phyloP scores from a whole-genome alignment of 768 basidiomycete genomes.

The Tephrocybe sp. region DNA sequence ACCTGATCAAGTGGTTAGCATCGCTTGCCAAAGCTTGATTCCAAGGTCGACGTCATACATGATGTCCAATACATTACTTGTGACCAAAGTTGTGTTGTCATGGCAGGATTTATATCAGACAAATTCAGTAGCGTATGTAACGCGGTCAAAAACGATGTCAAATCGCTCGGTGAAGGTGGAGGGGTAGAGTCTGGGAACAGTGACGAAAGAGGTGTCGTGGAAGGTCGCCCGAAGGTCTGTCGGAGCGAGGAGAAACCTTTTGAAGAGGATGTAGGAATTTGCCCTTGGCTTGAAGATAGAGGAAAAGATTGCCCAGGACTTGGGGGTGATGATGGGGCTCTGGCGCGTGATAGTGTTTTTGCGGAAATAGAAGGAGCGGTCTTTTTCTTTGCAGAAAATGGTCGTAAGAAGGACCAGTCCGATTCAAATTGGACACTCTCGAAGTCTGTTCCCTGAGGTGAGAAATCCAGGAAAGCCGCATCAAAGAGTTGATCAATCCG shows the following conservation, averaged over 20 bases:
- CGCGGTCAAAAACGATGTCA: constrained; percentile 82
- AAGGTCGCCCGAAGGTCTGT: constrained; percentile 55
- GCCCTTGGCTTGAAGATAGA: constrained; percentile 45
- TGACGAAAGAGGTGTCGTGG: constrained; percentile 48
- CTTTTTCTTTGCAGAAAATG: constrained; percentile 68
- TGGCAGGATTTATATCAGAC: constrained; percentile 87
- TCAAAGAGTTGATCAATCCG: constrained; percentile 88
- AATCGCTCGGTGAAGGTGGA: constrained; percentile 46
- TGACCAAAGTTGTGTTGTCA: constrained; percentile 90
- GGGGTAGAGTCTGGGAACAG: constrained; percentile 47
- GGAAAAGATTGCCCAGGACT: constrained; percentile 52
- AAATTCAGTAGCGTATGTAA: constrained; percentile 81
- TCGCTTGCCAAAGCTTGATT: background rate
- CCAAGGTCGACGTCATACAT: constrained; percentile 52
- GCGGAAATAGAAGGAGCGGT: constrained; percentile 29
- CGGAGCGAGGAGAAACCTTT: constrained; percentile 66
- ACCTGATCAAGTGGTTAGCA: constrained; percentile 42
- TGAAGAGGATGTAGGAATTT: constrained; percentile 45
- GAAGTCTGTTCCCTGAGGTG: constrained; percentile 74
- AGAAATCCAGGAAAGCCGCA: constrained; percentile 77
- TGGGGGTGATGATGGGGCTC: constrained; percentile 48
- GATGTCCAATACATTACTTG: constrained; percentile 99
- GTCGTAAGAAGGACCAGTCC: constrained; percentile 90
- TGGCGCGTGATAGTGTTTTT: constrained; percentile 31
- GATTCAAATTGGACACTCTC: constrained; percentile 91